phyloP scores from a whole-genome alignment of 2,329 filamentous ascomycete species.

The Microcyclospora pomicola region DNA sequence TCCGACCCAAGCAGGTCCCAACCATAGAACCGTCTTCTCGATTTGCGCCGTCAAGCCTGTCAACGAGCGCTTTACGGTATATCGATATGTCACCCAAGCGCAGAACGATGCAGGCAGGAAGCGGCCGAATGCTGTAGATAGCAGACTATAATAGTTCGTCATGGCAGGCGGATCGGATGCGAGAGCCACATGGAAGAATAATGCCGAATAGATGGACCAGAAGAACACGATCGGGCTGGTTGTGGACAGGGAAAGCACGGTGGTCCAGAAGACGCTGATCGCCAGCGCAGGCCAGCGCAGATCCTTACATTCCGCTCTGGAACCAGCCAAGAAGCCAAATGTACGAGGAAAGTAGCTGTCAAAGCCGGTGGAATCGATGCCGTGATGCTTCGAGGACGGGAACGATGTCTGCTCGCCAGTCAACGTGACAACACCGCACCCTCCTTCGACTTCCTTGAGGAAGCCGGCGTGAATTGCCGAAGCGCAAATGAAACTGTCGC shows the following conservation, averaged over 20 bases:
- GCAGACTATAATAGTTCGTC: conserved; percentile 51
- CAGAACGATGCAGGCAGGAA: conserved; percentile 80
- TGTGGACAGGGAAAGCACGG: conserved; percentile 67
- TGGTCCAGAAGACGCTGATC: conserved; percentile 67
- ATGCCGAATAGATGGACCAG: conserved; percentile 63
- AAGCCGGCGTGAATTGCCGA: conserved; percentile 74
- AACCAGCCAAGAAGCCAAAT: conserved; percentile 57
- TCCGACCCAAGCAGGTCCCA: conserved; percentile 82
- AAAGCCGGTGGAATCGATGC: conserved; percentile 64
- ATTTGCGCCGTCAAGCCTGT: conserved; percentile 63
- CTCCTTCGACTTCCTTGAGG: conserved; percentile 56
- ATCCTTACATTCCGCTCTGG: conserved; percentile 56
- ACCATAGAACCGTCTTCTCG: conserved; percentile 81
- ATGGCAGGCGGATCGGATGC: conserved; percentile 73
- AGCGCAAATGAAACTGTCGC: conserved; percentile 77
- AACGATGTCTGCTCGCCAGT: conserved; percentile 55
- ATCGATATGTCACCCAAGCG: conserved; percentile 75
- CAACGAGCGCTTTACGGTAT: conserved; percentile 62
- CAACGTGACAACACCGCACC: conserved; percentile 67
- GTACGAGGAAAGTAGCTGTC: conserved; percentile 81
- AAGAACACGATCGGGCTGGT: conserved; percentile 70
- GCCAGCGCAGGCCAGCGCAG: conserved; percentile 72
- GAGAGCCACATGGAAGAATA: conserved; percentile 83
- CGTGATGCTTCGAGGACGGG: conserved; percentile 50
- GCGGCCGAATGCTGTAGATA: conserved; percentile 66